Base-by-base conservation (phyloP, 2,329 filamentous ascomycete genomes). In the Sporothrix phasma region DNA sequence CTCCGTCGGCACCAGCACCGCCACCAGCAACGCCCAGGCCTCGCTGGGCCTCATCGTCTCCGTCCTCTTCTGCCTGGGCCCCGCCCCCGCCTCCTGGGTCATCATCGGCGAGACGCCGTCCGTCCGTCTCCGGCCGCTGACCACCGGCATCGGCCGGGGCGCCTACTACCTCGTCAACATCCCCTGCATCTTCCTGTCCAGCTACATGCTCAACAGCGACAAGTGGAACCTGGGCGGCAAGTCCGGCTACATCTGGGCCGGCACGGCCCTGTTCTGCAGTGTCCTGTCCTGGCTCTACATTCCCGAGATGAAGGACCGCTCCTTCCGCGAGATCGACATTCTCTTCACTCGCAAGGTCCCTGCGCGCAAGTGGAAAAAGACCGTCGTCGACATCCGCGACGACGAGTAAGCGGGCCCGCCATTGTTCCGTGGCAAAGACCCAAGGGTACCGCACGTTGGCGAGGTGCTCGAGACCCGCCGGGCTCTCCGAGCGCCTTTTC, bases 301-400 rank as follows among this genome's bases (percentile, higher is more conserved):
- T 59, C 82, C 82, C 8, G 82, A 84, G 77, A 82, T 84, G 78
- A 83, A 83, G 76, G 69, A 74, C 69, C 76, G 80, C 45, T 82
- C 83, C 31, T 86, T 78, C 75, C 83, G 83, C 67, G 84, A 86
- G 75, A 84, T 84, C 69, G 84, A 86, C 71, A 84, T 84, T 68
- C 62, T 84, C 71, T 84, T 84, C 77, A 77, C 76, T 63, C 81
- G 84, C 69, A 73, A 73, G 62, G 73, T 85, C 34, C 77, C 72
- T 0, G 83, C 84, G 69, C 80, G 84, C 71, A 70, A 83, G 70
- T 82, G 78, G 79, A 81, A 78, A 73, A 72, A 81, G 73, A 84
- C 82, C 0, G 74, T 75, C 1, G 69, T 88, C 72, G 81, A 86
- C 70, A 73, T 86, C 63, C 72, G 81, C 24, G 85, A 85, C 70